A percentile compares a stretch with the other conserved stretches of the same genome.
Conservation (phyloP, 2,329 filamentous ascomycete species). For the Colletotrichum incanum region DNA sequence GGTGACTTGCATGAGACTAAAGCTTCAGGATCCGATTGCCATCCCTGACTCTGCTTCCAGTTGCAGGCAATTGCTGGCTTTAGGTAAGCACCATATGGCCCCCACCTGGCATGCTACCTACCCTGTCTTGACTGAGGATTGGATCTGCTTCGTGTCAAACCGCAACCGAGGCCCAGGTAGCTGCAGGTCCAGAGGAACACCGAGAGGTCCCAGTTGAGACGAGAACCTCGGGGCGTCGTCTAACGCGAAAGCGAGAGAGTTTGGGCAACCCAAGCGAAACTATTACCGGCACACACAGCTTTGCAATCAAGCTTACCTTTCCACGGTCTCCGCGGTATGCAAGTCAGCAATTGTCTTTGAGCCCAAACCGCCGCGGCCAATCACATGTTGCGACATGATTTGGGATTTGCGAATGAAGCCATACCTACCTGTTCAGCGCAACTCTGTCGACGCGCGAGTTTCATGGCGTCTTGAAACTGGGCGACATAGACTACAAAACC, state of each 20-base stretch:
- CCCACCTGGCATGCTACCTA: constrained; percentile 34
- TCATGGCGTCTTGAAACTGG: constrained; percentile 31
- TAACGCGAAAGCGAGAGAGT: constrained; percentile 7
- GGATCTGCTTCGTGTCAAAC: constrained; percentile 1
- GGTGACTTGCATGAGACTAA: constrained; percentile 16
- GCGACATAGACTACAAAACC: neutral
- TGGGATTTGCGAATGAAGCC: constrained; percentile 19
- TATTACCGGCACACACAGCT: neutral
- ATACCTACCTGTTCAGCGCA: constrained; percentile 22
- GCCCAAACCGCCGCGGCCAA: constrained; percentile 11
- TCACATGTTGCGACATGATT: constrained; percentile 17
- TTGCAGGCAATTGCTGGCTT: constrained; percentile 18
- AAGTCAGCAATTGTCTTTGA: neutral
- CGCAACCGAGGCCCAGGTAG: constrained; percentile 17
- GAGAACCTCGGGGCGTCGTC: neutral
- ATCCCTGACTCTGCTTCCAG: constrained; percentile 8
- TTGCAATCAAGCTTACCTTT: neutral
- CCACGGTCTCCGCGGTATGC: neutral
- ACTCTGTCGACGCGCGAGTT: constrained; percentile 23
- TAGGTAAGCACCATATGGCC: neutral
- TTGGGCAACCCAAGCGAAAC: neutral
- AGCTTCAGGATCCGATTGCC: neutral
- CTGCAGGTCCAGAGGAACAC: neutral
- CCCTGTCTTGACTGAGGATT: constrained; percentile 14
- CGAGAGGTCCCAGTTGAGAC: neutral